Conservation (phyloP, 306 rosid species). For the Sindora glabra region DNA sequence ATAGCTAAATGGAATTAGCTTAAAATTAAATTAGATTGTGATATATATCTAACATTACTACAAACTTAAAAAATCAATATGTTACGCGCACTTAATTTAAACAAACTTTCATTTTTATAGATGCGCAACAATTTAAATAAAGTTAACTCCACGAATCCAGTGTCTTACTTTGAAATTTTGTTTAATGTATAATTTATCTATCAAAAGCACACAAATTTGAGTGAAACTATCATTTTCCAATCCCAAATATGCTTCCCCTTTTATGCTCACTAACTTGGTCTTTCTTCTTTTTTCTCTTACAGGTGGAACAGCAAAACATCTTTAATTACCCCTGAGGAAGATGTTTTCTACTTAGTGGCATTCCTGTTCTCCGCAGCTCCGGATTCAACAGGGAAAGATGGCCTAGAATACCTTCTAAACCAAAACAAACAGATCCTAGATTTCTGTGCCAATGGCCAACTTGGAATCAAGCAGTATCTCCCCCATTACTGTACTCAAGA, state of each 20-base stretch:
- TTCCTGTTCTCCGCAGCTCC: conserved; percentile 75
- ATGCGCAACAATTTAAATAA: no score
- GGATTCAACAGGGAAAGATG: conserved; percentile 47
- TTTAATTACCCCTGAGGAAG: conserved; percentile 83
- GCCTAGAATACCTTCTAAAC: conserved; percentile 47
- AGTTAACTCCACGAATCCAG: no score
- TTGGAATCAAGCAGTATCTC: conserved; percentile 72
- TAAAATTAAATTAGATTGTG: no score
- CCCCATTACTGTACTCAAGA: conserved; percentile 62
- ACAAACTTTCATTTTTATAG: no score
- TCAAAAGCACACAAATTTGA: no score
- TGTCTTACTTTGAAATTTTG: no score
- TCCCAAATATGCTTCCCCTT: no score
- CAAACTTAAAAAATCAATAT: no score
- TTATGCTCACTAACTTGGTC: background rate
- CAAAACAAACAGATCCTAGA: conserved; percentile 68
- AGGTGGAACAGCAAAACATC: conserved; percentile 87
- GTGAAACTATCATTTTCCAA: background rate
- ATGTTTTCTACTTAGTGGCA: conserved; percentile 70
- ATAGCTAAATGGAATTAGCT: no score
- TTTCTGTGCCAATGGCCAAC: conserved; percentile 33
- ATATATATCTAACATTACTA: no score
- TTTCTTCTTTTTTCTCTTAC: conserved; percentile 6
- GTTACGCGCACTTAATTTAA: no score
- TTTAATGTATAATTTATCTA: no score